Evolutionary conservation across 371 early-diverging fungal genomes (phyloP).

Genomic region (Circinella umbellata): DNA sequence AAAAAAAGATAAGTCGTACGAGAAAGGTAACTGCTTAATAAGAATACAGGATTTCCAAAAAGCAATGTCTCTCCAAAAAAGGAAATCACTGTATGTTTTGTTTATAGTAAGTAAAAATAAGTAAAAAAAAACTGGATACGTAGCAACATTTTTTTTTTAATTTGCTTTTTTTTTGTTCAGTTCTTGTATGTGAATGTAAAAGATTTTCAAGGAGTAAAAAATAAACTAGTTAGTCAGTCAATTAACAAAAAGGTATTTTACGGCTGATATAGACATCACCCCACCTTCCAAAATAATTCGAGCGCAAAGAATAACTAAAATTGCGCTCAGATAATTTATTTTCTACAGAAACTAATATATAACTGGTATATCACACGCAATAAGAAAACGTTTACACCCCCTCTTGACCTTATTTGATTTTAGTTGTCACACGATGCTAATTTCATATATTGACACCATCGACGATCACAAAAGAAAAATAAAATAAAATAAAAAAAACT

Average conservation of each 20-base stretch:
- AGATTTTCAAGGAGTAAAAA: neutral
- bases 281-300: conserved; percentile 5
- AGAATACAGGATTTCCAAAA: too few species aligned
- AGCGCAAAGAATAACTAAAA: neutral
- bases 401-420: neutral
- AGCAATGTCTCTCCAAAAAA: too few species aligned
- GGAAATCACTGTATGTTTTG: too few species aligned
- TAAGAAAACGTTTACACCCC: neutral
- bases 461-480: neutral
- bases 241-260: neutral
- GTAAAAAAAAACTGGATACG: too few species aligned
- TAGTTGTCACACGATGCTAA: conserved; percentile 7
- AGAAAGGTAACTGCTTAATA: too few species aligned
- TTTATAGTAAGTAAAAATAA: too few species aligned
- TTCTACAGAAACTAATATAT: neutral
- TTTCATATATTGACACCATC: conserved; percentile 11
- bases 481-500: neutral
- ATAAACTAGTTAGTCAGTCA: neutral
- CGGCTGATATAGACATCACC: neutral
- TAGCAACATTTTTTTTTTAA: too few species aligned
- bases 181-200: too few species aligned
- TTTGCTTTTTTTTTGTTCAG: too few species aligned
- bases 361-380: neutral
- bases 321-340: neutral
- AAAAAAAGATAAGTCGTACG: too few species aligned